These are phyloP conservation scores for Nakaseomyces nivariensis DNA, from an alignment of 1,139 yeast genomes.

Conservation along the genomic window DNA sequence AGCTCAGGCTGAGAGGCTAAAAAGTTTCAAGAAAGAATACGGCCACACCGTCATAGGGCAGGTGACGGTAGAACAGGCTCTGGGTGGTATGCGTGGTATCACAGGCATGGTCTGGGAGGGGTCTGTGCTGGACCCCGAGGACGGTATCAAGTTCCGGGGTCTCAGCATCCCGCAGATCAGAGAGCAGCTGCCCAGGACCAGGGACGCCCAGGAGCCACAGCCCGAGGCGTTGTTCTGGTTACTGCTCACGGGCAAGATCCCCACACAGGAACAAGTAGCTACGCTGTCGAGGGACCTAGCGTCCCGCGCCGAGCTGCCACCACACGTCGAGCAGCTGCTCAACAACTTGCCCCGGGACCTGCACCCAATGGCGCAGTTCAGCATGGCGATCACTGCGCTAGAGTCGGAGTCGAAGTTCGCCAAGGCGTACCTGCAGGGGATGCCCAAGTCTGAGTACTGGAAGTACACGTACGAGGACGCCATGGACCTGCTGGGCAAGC, in stretches of 20 bases:
- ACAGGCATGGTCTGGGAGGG: constrained; percentile 99
- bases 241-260: constrained; percentile 51
- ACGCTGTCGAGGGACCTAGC: constrained; percentile 47
- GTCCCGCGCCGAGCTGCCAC: constrained; percentile 48
- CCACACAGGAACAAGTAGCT: constrained; percentile 45
- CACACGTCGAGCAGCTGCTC: constrained; percentile 42
- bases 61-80: constrained; percentile 89
- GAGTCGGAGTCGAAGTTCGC: constrained; percentile 53
- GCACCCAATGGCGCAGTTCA: constrained; percentile 65
- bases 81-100: constrained; percentile 99
- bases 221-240: constrained; percentile 62
- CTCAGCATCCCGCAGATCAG: constrained; percentile 94
- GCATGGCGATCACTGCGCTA: constrained; percentile 55
- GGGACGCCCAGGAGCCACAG: constrained; percentile 61
- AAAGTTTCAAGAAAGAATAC: constrained; percentile 77
- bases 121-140: constrained; percentile 93
- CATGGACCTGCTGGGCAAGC: constrained; percentile 52
- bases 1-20: constrained; percentile 83
- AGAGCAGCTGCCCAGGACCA: constrained; percentile 84
- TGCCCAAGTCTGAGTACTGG: constrained; percentile 60
- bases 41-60: constrained; percentile 90
- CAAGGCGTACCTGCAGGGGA: constrained; percentile 60
- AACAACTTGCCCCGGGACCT: constrained; percentile 47
- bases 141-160: constrained; percentile 98
- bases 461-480: constrained; percentile 57